Evolutionary conservation across 2,329 filamentous ascomycete genomes (phyloP), one percentile per base, ranked within the genome.

Genomic region (Metarhizium humberi): DNA sequence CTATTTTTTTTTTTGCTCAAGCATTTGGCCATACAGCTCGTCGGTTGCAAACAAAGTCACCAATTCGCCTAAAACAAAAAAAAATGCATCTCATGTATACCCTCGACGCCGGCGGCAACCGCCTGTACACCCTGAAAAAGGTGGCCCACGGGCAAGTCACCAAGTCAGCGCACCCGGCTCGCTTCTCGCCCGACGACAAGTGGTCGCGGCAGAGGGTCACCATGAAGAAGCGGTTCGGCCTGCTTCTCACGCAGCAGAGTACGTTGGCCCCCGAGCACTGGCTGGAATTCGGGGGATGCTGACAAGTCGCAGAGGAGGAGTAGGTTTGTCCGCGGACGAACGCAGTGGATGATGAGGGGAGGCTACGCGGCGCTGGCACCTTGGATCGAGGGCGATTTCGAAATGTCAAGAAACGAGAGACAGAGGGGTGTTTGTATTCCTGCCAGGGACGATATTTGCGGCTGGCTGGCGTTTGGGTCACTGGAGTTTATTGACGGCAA

Each of bases 101-200:
- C 60, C 77, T 92, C 75, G 88, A 91, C 73, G 72, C 80, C 64
- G 77, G 81, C 59, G 92, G 92, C 79, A 92, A 90, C 78, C 90
- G 92, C 72, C 76, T 87, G 67, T 99, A 97, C 81, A 97, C 94
- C 50, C 84, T 97, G 62, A 92, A 96, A 77, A 96, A 97, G 78
- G 83, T 95, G 63, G 77, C 81, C 65, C 79, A 85, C 64, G 87
- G 88, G 68, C 84, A 91, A 69, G 90, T 96, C 68, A 95, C 92
- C 72, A 96, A 95, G 80, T 94, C 88, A 54, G 94, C 94, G 55
- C 92, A 97, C 77, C 92, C 94, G 50, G 94, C 94, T 47, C 83
- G 94, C 64, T 99, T 97, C 80, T 96, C 90, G 50, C 94, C 94
- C 60, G 94, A 99, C 75, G 94, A 99, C 80, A 96, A 96, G 80